phyloP scores from a whole-genome alignment of 2,329 filamentous ascomycete genomes.

The Aspergillus sp. region DNA sequence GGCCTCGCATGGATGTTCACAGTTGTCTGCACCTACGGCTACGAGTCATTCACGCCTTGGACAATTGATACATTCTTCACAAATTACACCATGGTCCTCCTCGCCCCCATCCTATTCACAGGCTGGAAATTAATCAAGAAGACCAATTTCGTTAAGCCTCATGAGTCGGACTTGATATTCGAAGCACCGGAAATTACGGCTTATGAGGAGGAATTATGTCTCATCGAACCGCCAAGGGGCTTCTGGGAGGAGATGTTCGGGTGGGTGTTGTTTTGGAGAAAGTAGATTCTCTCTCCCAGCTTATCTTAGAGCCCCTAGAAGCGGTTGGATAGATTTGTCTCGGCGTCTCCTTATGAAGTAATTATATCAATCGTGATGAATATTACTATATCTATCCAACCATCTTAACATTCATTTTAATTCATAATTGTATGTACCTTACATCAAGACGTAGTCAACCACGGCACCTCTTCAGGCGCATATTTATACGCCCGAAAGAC shows the following conservation, averaged over 20 bases:
- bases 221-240: slow-evolving; percentile 11
- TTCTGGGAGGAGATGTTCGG: slow-evolving; percentile 16
- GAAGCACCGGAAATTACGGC: slow-evolving; percentile 12
- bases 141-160: slow-evolving; percentile 1
- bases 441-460: slow-evolving; percentile 18
- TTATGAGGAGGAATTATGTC: slow-evolving; percentile 14
- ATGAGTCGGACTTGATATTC: slow-evolving; percentile 13
- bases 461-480: slow-evolving; percentile 42
- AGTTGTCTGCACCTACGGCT: slow-evolving; percentile 51
- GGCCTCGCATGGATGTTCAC: slow-evolving; percentile 6
- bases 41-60: slow-evolving; percentile 51
- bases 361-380: not conserved
- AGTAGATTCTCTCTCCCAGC: not conserved
- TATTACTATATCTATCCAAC: too few species aligned
- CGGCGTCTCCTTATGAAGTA: not conserved
- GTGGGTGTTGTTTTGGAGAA: not conserved
- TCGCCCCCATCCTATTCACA: slow-evolving; percentile 65
- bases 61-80: slow-evolving; percentile 62
- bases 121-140: slow-evolving; percentile 58
- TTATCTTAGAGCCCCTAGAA: not conserved
- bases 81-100: slow-evolving; percentile 64
- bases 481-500: slow-evolving; percentile 49
- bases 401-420: too few species aligned
- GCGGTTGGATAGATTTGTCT: too few species aligned
- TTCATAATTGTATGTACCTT: not conserved